Evolutionary conservation across 306 rosid species (phyloP).

Genomic region (Rubus parviflorus): DNA sequence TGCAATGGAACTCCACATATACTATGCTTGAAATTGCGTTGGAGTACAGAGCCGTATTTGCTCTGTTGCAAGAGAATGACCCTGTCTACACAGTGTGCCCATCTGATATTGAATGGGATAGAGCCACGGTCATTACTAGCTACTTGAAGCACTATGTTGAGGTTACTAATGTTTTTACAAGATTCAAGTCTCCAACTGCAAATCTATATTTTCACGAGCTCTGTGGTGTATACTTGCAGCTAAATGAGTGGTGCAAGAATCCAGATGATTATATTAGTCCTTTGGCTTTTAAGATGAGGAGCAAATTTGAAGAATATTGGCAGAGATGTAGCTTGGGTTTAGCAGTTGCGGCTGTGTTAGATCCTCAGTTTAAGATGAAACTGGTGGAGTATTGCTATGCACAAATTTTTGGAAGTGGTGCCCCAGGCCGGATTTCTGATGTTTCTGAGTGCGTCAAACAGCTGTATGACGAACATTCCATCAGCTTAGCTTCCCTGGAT

Average conservation of each 20-base stretch:
- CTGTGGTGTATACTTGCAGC: conserved; percentile 77
- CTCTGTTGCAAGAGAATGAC: conserved; percentile 72
- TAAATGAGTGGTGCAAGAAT: conserved; percentile 90
- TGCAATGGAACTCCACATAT: conserved; percentile 74
- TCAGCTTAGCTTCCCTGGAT: conserved; percentile 75
- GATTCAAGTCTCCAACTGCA: conserved; percentile 68
- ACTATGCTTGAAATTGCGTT: conserved; percentile 77
- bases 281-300: conserved; percentile 71
- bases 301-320: conserved; percentile 94
- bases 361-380: conserved; percentile 95
- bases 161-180: conserved; percentile 52
- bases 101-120: conserved; percentile 78
- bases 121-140: conserved; percentile 48
- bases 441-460: conserved; percentile 73
- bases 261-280: conserved; percentile 63
- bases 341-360: conserved; percentile 92
- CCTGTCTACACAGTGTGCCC: conserved; percentile 47
- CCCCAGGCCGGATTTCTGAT: conserved; percentile 58
- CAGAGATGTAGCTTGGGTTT: conserved; percentile 79
- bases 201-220: conserved; percentile 87
- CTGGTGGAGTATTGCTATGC: conserved; percentile 88
- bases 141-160: conserved; percentile 80
- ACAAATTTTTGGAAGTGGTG: conserved; percentile 66
- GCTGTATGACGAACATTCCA: conserved; percentile 81
- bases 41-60: conserved; percentile 72